Conservation (phyloP, 495 filamentous ascomycete species). For the Xylaria acuta region DNA sequence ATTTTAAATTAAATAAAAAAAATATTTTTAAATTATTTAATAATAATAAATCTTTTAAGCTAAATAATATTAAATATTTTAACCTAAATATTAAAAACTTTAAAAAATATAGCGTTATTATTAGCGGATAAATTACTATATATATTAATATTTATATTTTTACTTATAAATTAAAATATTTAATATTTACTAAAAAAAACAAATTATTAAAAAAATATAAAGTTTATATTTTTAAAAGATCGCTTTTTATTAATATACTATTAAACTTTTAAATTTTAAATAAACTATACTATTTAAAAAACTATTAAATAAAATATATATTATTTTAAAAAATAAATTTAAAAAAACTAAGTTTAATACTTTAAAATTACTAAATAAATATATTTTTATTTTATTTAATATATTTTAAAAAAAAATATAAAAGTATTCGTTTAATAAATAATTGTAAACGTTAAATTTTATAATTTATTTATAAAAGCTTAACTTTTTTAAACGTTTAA, state of each 20-base stretch:
- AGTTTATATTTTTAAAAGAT: not conserved
- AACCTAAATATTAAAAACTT: not conserved
- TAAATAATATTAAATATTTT: slow-evolving; percentile 3
- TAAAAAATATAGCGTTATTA: not conserved
- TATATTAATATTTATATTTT: not conserved
- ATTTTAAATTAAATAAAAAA: too few relatives aligned
- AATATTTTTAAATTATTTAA: not conserved
- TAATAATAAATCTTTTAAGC: not conserved
- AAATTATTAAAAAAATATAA: not conserved
- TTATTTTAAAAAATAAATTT: not conserved
- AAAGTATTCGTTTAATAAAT: slow-evolving; percentile 1
- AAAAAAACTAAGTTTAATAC: not conserved
- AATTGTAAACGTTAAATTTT: not conserved
- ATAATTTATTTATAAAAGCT: not conserved
- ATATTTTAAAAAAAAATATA: slow-evolving; percentile 6
- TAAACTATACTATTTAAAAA: not conserved
- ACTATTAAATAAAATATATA: not conserved
- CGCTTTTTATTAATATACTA: not conserved
- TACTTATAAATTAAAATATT: not conserved
- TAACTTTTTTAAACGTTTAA: slow-evolving; percentile 1
- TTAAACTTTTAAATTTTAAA: not conserved
- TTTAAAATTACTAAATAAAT: not conserved
- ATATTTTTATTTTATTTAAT: not conserved
- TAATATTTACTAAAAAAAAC: not conserved
- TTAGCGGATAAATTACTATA: not conserved